Evolutionary conservation across 1,284 basidiomycete species (phyloP).

Genomic region (Tilletia indica): DNA sequence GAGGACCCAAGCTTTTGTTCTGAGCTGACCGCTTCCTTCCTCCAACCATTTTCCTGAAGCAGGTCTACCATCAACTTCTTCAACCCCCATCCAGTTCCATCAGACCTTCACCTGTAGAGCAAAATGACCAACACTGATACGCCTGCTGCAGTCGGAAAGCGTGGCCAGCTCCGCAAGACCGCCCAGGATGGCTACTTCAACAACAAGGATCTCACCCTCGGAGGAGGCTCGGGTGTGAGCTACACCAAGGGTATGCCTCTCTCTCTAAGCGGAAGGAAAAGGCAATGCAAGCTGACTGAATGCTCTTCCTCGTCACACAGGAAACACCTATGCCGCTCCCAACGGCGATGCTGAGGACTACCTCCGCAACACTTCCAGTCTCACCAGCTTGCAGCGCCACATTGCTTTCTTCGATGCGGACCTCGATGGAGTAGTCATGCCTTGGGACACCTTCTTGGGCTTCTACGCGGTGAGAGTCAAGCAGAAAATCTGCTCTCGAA

Average conservation of each 20-base stretch:
- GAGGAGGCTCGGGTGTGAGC: not conserved
- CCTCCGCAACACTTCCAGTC: not conserved
- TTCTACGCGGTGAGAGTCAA: constrained; percentile 17
- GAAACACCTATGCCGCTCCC: constrained; percentile 14
- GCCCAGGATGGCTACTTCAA: not conserved
- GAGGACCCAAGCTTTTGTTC: no score
- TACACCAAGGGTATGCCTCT: not conserved
- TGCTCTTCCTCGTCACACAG: no score
- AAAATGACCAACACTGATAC: not conserved
- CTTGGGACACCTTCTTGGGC: constrained; percentile 58
- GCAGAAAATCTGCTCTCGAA: not conserved
- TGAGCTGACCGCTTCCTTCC: no score
- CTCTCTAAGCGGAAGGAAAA: no score
- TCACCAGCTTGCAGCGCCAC: constrained; percentile 42
- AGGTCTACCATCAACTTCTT: not conserved
- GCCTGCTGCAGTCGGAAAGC: not conserved
- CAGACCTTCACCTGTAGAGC: not conserved
- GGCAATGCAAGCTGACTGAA: no score
- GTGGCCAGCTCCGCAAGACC: not conserved
- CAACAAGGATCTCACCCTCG: not conserved
- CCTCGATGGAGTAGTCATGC: constrained; percentile 63
- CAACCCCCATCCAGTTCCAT: not conserved
- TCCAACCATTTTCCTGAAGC: no score
- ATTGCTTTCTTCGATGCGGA: constrained; percentile 62
- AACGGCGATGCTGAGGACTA: constrained; percentile 6